Conservation (phyloP, 108 stramenopile genomes). For the Cyclotella cryptica region DNA sequence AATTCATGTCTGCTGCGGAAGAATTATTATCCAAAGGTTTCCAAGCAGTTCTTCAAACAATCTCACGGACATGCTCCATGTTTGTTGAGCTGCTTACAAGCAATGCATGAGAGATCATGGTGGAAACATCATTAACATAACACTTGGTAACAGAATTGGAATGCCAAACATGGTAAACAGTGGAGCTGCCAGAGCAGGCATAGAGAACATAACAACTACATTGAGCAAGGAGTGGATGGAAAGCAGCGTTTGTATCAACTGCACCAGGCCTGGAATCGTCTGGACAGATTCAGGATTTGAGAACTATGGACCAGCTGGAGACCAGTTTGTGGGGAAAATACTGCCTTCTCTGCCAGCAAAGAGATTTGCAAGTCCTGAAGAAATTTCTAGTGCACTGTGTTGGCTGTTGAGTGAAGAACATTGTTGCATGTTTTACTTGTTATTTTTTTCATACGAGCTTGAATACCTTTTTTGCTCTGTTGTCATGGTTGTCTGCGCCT, state of each 20-base stretch:
- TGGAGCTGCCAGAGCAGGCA: conserved; percentile 83
- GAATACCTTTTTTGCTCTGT: too few relatives aligned
- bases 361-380: conserved; percentile 74
- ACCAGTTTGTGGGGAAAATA: conserved; percentile 68
- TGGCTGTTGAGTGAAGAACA: conserved; percentile 77
- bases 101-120: conserved; percentile 86
- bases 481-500: too few relatives aligned
- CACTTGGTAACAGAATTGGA: conserved; percentile 86
- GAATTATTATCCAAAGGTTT: conserved; percentile 76
- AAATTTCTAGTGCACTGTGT: conserved; percentile 73
- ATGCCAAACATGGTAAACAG: conserved; percentile 87
- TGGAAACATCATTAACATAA: conserved; percentile 86
- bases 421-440: too few relatives aligned
- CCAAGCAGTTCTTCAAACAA: conserved; percentile 82
- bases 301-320: conserved; percentile 81
- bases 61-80: conserved; percentile 79
- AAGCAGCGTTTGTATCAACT: conserved; percentile 80
- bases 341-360: conserved; percentile 70
- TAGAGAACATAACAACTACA: conserved; percentile 89
- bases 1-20: conserved; percentile 75
- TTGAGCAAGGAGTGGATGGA: conserved; percentile 90
- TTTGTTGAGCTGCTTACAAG: conserved; percentile 76
- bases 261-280: conserved; percentile 87
- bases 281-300: conserved; percentile 85
- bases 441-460: too few relatives aligned